These are phyloP conservation scores for Dittrichia graveolens DNA, from an alignment of 129 eudicot species.

Conservation along the genomic window DNA sequence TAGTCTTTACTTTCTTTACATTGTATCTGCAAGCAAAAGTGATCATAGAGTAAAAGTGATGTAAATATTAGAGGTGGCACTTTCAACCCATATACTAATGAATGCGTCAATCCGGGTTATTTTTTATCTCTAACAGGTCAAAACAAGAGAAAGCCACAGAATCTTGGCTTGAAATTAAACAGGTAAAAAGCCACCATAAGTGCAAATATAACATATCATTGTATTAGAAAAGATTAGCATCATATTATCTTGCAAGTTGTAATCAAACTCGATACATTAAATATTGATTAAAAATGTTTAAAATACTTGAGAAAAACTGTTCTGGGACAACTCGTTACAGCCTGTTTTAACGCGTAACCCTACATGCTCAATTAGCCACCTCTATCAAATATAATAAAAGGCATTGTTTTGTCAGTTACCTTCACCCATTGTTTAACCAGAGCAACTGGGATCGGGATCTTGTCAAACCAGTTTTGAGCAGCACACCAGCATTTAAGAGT, in stretches of 20 bases:
- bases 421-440: constrained; percentile 83
- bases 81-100: background rate
- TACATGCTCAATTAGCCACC: background rate
- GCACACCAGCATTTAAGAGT: constrained; percentile 68
- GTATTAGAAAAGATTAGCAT: too few relatives aligned
- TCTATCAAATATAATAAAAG: background rate
- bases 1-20: constrained; percentile 44
- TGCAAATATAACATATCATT: background rate
- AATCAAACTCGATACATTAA: background rate
- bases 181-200: background rate
- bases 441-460: constrained; percentile 58
- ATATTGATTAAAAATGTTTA: background rate
- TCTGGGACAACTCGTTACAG: background rate
- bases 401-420: constrained; percentile 50
- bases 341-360: constrained; percentile 11
- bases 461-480: constrained; percentile 55
- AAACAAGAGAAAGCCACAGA: background rate
- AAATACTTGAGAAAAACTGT: background rate
- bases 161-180: background rate
- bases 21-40: constrained; percentile 55
- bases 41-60: constrained; percentile 24
- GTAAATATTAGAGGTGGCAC: background rate
- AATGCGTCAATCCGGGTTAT: background rate
- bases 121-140: constrained; percentile 8
- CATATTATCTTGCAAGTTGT: background rate